These are phyloP conservation scores for Stagonosporopsis rhizophila DNA, from an alignment of 2,329 filamentous ascomycete species.

Conservation along the genomic window DNA sequence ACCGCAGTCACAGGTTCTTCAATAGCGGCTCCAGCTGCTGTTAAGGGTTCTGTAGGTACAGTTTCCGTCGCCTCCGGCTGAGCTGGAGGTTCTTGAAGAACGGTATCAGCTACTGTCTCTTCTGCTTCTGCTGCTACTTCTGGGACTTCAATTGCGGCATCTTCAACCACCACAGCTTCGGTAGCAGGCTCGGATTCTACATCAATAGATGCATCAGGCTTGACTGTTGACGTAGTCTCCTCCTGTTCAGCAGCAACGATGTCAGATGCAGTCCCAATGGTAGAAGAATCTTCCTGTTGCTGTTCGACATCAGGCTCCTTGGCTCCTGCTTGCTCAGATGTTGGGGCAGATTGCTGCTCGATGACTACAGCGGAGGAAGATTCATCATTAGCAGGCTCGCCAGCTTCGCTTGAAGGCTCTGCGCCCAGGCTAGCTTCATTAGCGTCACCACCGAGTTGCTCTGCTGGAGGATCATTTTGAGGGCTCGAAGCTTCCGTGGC, in stretches of 20 bases:
- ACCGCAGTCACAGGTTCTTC: not conserved
- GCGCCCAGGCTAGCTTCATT: not conserved
- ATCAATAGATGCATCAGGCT: not conserved
- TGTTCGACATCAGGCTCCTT: not conserved
- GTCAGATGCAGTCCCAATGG: not conserved
- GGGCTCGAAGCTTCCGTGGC: not conserved
- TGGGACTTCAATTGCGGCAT: not conserved
- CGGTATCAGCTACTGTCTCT: not conserved
- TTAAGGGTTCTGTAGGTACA: not conserved
- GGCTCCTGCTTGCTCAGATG: not conserved
- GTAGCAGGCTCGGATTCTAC: not conserved
- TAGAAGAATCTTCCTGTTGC: not conserved
- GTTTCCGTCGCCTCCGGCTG: not conserved
- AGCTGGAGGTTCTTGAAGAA: not conserved
- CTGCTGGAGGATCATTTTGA: not conserved
- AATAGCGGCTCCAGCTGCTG: not conserved
- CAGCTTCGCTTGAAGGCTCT: not conserved
- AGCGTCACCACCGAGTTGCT: not conserved
- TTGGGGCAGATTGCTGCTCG: not conserved
- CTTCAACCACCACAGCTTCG: not conserved
- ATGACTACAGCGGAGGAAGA: not conserved
- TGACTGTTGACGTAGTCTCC: not conserved
- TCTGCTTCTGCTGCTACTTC: conserved; percentile 3
- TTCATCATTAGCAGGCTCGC: not conserved
- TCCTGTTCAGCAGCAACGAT: not conserved